These are phyloP conservation scores for Elsinoe ampelina DNA, from an alignment of 2,329 filamentous ascomycete species.

Conservation along the genomic window DNA sequence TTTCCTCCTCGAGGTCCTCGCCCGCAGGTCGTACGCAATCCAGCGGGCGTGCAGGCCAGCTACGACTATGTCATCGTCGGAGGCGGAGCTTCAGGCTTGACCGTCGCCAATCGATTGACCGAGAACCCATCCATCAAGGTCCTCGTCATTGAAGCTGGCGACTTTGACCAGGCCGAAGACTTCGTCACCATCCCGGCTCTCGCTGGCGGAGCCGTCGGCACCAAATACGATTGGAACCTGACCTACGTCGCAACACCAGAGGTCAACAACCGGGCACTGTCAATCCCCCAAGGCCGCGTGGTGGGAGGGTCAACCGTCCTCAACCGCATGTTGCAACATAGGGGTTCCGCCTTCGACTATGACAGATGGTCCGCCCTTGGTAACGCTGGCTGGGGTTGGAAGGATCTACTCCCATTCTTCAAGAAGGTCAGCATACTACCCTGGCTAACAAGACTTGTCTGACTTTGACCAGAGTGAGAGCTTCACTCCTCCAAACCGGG, in stretches of 20 bases:
- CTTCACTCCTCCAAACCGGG: slow-evolving; percentile 25
- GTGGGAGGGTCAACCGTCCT: slow-evolving; percentile 28
- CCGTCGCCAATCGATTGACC: slow-evolving; percentile 25
- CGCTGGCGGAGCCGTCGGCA: slow-evolving; percentile 22
- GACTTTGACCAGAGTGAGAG: slow-evolving; percentile 28
- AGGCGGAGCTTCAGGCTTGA: slow-evolving; percentile 24
- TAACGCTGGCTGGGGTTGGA: slow-evolving; percentile 51
- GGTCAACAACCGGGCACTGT: slow-evolving; percentile 21
- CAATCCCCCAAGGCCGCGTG: slow-evolving; percentile 23
- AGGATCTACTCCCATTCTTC: slow-evolving; percentile 34
- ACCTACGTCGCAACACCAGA: slow-evolving; percentile 21
- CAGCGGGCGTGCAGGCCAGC: background rate
- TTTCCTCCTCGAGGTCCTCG: background rate
- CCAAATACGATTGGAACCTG: slow-evolving; percentile 24
- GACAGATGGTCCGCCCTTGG: slow-evolving; percentile 50
- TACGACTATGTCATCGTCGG: slow-evolving; percentile 23
- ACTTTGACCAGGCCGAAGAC: slow-evolving; percentile 20
- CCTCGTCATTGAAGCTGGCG: slow-evolving; percentile 27
- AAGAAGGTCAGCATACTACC: slow-evolving; percentile 24
- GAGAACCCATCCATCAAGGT: slow-evolving; percentile 24
- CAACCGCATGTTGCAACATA: slow-evolving; percentile 26
- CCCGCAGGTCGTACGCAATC: background rate
- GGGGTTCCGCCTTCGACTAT: slow-evolving; percentile 31
- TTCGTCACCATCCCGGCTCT: slow-evolving; percentile 23
- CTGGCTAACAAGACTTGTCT: slow-evolving; percentile 27